A percentile compares a stretch with the other conserved stretches of the same genome.
These are phyloP conservation scores for Cystoderma amianthinum DNA, from an alignment of 768 basidiomycete genomes.

Conservation along the genomic window DNA sequence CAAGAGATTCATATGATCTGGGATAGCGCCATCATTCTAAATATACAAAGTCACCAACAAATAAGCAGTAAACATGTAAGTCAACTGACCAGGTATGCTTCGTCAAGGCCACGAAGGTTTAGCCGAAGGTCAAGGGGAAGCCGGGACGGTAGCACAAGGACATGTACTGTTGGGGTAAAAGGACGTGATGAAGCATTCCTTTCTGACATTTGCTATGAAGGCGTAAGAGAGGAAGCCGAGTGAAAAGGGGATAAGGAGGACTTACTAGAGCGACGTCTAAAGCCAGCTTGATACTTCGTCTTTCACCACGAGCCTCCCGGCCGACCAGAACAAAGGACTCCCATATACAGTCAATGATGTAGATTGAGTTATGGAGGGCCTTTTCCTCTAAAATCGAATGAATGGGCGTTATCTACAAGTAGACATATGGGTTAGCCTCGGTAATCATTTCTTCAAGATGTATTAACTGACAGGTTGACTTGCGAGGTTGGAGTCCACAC, in stretches of 20 bases:
- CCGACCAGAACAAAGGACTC: slow-evolving; percentile 77
- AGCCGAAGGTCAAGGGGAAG: slow-evolving; percentile 65
- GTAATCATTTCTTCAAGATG: background rate
- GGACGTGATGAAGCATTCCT: slow-evolving; percentile 49
- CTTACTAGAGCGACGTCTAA: slow-evolving; percentile 50
- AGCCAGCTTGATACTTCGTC: slow-evolving; percentile 56
- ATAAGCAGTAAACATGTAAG: slow-evolving; percentile 1
- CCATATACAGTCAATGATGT: slow-evolving; percentile 71
- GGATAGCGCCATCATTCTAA: slow-evolving; percentile 47
- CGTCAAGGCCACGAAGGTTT: slow-evolving; percentile 66
- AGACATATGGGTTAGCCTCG: slow-evolving; percentile 2
- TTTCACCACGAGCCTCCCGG: slow-evolving; percentile 50
- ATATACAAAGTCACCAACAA: slow-evolving; percentile 7
- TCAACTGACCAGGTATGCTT: slow-evolving; percentile 45
- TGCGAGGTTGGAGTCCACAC: slow-evolving; percentile 32
- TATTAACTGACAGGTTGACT: slow-evolving; percentile 31
- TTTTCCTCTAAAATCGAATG: slow-evolving; percentile 33
- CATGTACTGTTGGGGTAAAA: slow-evolving; percentile 69
- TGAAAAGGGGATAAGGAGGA: background rate
- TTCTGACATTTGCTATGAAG: slow-evolving; percentile 43
- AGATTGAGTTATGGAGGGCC: slow-evolving; percentile 38
- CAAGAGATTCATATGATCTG: slow-evolving; percentile 77
- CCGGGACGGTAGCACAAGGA: slow-evolving; percentile 65
- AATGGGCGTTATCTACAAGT: slow-evolving; percentile 39
- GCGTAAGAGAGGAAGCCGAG: background rate